Base-by-base conservation (phyloP, 129 eudicot genomes). In the Lactuca sativa region DNA sequence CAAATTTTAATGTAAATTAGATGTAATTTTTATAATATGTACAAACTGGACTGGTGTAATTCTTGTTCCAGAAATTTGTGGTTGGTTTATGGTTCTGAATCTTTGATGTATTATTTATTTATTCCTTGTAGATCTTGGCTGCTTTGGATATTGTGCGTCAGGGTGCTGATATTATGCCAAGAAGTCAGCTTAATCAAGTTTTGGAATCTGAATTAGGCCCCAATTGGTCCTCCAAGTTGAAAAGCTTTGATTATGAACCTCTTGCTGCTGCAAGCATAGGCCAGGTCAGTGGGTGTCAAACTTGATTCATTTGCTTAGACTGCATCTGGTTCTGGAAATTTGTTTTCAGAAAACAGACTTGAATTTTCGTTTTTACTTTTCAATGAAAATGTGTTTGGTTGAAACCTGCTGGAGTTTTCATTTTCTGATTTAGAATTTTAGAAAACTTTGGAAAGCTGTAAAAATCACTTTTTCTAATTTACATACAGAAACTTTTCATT, bases 211-310 rank as follows among this genome's bases (percentile, higher is more conserved):
- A 95, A 73, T 79, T 95, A 79, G 99, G 96, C 44, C 55, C 84
- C 40, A 62, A 84, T 66, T 95, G 99, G 99, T 83, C 93, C 5
- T 90, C 97, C 16, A 95, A 85, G 83, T 56, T 95, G 83, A 85
- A 51, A 54, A 83, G 91, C 80, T 95, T 95, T 64, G 91, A 95
- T 78, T 90, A 95, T 82, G 88, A 90, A 69, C 99, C 99, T 32
- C 82, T 95, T 63, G 99, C 99, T 71, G 97, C 99, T 67, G 99
- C 99, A 80, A 95, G 99, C 84, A 95, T 95, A 69, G 99, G 99
- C 49, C 97, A 95, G 97, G 99, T 95, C 76, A 75, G 76, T 70
- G 18, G 8, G 43, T 44, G 69, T 56, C 52, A 6, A 30, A 31
- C 44, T 43, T 66, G 59, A 63, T 34, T 70, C 0, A 25, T 66